A percentile compares a stretch with the other conserved stretches of the same genome.
These are phyloP conservation scores for Apiotrichum laibachii DNA, from an alignment of 1,284 basidiomycete genomes.

Conservation along the genomic window DNA sequence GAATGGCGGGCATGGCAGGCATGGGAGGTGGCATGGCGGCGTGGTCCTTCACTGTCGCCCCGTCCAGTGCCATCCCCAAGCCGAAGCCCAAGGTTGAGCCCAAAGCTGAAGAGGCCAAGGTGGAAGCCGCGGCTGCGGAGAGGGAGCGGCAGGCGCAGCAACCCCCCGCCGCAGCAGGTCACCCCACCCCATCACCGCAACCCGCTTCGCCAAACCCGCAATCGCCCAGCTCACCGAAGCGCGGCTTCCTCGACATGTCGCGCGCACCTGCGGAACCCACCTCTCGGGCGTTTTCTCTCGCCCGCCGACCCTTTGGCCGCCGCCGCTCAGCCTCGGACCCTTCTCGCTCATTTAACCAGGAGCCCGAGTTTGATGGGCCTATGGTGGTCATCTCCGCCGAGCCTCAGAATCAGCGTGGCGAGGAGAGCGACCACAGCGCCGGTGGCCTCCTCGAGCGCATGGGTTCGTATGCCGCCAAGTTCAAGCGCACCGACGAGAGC, in stretches of 20 bases:
- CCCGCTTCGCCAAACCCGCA: too few relatives aligned
- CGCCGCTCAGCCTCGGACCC: not conserved
- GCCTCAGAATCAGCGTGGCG: not conserved
- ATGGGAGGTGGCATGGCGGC: not conserved
- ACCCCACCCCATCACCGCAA: too few relatives aligned
- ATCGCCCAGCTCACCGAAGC: not conserved
- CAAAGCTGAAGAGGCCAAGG: not conserved
- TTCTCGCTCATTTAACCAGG: not conserved
- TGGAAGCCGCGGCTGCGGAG: not conserved
- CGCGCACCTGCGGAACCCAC: not conserved
- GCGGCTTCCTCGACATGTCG: not conserved
- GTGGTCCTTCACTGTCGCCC: not conserved
- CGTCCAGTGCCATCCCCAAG: not conserved
- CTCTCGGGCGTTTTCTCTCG: not conserved
- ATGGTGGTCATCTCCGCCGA: not conserved
- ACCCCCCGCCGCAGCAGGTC: too few relatives aligned
- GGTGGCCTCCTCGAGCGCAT: not conserved
- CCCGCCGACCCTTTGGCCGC: not conserved
- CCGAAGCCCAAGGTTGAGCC: not conserved
- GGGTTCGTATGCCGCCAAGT: not conserved
- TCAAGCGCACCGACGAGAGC: not conserved
- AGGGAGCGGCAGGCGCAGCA: too few relatives aligned
- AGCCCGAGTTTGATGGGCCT: not conserved
- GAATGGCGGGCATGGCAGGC: not conserved
- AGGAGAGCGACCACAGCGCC: not conserved